phyloP scores from a whole-genome alignment of 2,329 filamentous ascomycete species.

The Trichoderma sp. region DNA sequence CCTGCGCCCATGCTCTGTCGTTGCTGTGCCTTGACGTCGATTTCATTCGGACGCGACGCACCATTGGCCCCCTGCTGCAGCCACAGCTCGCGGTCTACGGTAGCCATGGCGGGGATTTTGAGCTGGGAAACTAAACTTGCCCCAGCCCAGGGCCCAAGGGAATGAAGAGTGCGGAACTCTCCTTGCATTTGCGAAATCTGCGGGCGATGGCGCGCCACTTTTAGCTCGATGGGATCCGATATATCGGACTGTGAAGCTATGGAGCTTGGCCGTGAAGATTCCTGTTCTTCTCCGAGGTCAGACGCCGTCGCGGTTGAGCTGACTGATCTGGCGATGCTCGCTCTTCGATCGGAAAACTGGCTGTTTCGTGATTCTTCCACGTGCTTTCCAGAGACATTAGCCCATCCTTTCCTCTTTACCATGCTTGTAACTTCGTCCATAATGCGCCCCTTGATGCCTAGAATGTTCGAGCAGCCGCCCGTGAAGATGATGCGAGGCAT shows the following conservation, averaged over 20 bases:
- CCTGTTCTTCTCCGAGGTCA: slow-evolving; percentile 26
- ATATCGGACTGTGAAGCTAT: slow-evolving; percentile 27
- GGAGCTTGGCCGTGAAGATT: slow-evolving; percentile 24
- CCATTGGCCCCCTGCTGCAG: slow-evolving; percentile 62
- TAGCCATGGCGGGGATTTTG: slow-evolving; percentile 64
- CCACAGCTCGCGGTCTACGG: slow-evolving; percentile 70
- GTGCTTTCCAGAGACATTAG: slow-evolving; percentile 67
- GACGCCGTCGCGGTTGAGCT: slow-evolving; percentile 25
- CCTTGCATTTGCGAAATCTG: slow-evolving; percentile 50
- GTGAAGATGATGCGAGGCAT: slow-evolving; percentile 87
- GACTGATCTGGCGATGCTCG: slow-evolving; percentile 22
- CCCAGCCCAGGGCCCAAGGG: slow-evolving; percentile 70
- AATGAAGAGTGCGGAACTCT: slow-evolving; percentile 62
- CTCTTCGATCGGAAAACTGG: slow-evolving; percentile 24
- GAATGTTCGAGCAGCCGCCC: slow-evolving; percentile 73
- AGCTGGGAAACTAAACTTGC: slow-evolving; percentile 68
- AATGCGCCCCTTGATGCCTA: slow-evolving; percentile 75
- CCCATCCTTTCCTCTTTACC: slow-evolving; percentile 70
- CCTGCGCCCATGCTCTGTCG: slow-evolving; percentile 63
- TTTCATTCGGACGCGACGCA: slow-evolving; percentile 57
- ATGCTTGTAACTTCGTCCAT: slow-evolving; percentile 70
- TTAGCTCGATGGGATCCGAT: slow-evolving; percentile 36
- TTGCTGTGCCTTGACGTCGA: slow-evolving; percentile 56
- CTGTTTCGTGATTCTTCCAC: slow-evolving; percentile 51
- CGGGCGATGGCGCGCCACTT: slow-evolving; percentile 35